Base-by-base conservation (phyloP, 2,329 filamentous ascomycete species). In the Calonectria naviculata region DNA sequence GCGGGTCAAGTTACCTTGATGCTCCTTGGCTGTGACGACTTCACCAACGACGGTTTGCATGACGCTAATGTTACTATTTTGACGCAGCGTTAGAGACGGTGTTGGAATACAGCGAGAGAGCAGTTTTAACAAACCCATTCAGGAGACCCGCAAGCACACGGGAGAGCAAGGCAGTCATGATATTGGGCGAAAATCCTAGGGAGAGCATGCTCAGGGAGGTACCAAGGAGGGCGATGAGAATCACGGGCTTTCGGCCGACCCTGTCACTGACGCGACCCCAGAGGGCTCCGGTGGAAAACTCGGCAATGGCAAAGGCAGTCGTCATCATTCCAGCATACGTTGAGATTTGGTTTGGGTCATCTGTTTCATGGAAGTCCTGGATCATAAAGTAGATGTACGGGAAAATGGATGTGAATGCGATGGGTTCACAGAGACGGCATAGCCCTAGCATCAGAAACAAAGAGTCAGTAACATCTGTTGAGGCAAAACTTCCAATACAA, bases 341-440 rank as follows among this genome's bases (percentile, higher is more conserved):
- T 17, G 95, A 94, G 76, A 98, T 97, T 81, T 93, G 91, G 78
- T 89, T 92, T 73, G 93, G 87, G 80, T 95, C 91, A 54, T 94
- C 88, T 73, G 95, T 94, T 81, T 98, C 92, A 79, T 94, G 88
- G 84, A 98, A 98, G 72, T 95, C 95, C 79, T 95, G 89, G 77
- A 98, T 93, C 97, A 99, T 98, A 86, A 94, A 96, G 86, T 98
- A 98, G 78, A 97, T 95, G 84, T 98, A 99, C 1, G 97, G 97
- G 82, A 99, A 98, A 78, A 98, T 98, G 64, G 95, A 98, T 94
- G 98, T 98, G 88, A 99, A 98, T 6, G 97, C 97, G 83, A 99
- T 98, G 62, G 97, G 97, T 83, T 99, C 97, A 87, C 95, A 98
- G 86, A 99, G 96, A 80, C 97, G 93, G 84, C 95, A 98, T 79